Evolutionary conservation across 108 stramenopile genomes (phyloP).

Genomic region (Cyclostephanos invisitatus): DNA sequence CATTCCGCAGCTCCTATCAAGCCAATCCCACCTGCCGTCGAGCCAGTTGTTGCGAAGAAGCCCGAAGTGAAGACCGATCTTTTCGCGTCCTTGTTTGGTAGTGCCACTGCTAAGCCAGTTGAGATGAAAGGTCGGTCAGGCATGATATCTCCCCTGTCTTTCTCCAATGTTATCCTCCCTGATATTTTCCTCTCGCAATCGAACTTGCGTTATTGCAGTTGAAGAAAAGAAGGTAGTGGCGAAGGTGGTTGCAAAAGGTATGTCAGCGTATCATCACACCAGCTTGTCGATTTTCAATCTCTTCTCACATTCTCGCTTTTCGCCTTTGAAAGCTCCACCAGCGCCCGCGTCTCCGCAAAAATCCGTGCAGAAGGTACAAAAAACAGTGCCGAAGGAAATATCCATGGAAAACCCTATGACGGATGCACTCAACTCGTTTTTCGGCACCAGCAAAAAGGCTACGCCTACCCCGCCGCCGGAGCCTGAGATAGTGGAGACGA

Average conservation of each 20-base stretch:
- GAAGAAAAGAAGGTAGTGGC: conserved; percentile 26
- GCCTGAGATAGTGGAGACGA: conserved; percentile 18
- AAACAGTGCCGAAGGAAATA: conserved; percentile 25
- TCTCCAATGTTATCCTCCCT: not conserved
- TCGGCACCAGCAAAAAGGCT: conserved; percentile 37
- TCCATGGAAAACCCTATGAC: conserved; percentile 47
- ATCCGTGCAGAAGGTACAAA: conserved; percentile 4
- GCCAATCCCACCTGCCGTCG: conserved; percentile 27
- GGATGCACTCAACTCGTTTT: conserved; percentile 52
- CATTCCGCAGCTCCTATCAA: conserved; percentile 29
- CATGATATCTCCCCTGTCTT: not conserved
- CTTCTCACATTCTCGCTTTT: not conserved
- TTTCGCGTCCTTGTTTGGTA: conserved; percentile 8
- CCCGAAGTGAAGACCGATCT: conserved; percentile 26
- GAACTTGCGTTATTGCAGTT: not conserved
- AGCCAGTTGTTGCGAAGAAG: conserved; percentile 17
- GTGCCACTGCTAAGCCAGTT: conserved; percentile 1
- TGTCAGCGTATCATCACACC: not conserved
- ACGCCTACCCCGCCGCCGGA: conserved; percentile 43
- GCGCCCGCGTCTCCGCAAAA: conserved; percentile 31
- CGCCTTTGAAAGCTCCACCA: conserved; percentile 2
- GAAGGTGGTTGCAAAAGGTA: conserved; percentile 12
- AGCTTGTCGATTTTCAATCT: not conserved
- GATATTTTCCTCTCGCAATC: not conserved
- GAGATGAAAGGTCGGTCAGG: conserved; percentile 6